These are phyloP conservation scores for Bimuria novae-zelandiae DNA, from an alignment of 2,329 filamentous ascomycete species.

Conservation along the genomic window DNA sequence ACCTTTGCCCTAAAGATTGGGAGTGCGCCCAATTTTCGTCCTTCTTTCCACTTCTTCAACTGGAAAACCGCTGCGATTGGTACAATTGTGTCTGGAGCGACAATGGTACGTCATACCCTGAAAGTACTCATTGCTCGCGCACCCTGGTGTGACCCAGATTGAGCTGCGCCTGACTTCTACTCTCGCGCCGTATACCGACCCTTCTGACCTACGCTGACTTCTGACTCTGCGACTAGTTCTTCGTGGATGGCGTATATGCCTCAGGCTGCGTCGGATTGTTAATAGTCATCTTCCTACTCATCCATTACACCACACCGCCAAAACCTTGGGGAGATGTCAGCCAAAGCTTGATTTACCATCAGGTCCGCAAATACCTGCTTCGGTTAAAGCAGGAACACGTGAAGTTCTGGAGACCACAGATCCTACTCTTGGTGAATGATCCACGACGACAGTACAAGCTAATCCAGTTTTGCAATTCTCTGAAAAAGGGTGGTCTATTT, in stretches of 20 bases:
- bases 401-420: conserved; percentile 91
- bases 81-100: conserved; percentile 73
- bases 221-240: conserved; percentile 58
- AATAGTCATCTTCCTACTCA: conserved; percentile 77
- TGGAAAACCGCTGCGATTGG: conserved; percentile 75
- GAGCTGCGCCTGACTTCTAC: no score
- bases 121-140: no score
- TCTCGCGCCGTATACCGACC: no score
- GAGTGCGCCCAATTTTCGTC: conserved; percentile 85
- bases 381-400: conserved; percentile 86
- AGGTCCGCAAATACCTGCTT: conserved; percentile 85
- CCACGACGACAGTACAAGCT: conserved; percentile 80
- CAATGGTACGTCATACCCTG: conserved; percentile 61
- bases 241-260: conserved; percentile 82
- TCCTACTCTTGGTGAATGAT: conserved; percentile 81
- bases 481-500: conserved; percentile 86
- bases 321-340: conserved; percentile 92
- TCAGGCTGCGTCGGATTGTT: conserved; percentile 74
- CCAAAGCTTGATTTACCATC: conserved; percentile 85
- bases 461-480: conserved; percentile 87
- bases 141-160: no score
- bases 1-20: conserved; percentile 86
- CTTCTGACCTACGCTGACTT: no score
- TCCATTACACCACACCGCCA: conserved; percentile 83
- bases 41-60: conserved; percentile 86